Evolutionary conservation across 768 basidiomycete genomes (phyloP), one percentile per base, ranked within the genome.

Genomic region (Leccinum fibrillosum): DNA sequence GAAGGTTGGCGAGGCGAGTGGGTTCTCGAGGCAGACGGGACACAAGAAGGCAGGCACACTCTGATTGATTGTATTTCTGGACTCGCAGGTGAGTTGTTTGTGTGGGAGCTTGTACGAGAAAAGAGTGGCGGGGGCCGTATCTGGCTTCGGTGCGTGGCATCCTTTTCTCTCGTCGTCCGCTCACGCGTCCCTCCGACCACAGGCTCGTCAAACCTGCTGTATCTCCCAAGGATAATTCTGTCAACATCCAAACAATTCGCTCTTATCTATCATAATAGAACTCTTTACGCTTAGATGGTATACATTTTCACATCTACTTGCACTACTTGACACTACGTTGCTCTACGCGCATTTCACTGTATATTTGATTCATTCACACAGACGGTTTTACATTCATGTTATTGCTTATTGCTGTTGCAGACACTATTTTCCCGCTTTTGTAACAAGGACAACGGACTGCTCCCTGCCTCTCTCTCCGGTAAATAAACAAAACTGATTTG

Each of bases 21-120:
- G 89, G 75, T 89, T 13, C 75, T 92, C n/a, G 88, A 92, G 70
- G 85, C 83, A 1, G 88, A 89, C 54, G 90, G 89, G 1, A 92
- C 89, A 17, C 76, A 72, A 32, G 88, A 89, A 67, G 88, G 86
- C 5, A 76, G 80, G 48, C 77, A 82, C 67, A 67, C 75, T 2
- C 69, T 90, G 44, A 58, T 86, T n/a, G 78, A 85, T 59, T 84
- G 83, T 64, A 71, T 88, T 12, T 66, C 70, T 1, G 69, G 71
- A 37, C 56, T 54, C 2, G 66, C 72, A 3, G 80, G 81, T 0
- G 72, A 64, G 62, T 61, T 57, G 12, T 72, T 74, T 28, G 63
- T 69, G 42, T 81, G 80, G 85, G 83, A 88, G 70, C 64, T 89
- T 17, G 76, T 85, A 21, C 77, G 83, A 57, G 86, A 88, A 64